These are phyloP conservation scores for Pyrus hybrid DNA, from an alignment of 331 rosid species.

Conservation along the genomic window DNA sequence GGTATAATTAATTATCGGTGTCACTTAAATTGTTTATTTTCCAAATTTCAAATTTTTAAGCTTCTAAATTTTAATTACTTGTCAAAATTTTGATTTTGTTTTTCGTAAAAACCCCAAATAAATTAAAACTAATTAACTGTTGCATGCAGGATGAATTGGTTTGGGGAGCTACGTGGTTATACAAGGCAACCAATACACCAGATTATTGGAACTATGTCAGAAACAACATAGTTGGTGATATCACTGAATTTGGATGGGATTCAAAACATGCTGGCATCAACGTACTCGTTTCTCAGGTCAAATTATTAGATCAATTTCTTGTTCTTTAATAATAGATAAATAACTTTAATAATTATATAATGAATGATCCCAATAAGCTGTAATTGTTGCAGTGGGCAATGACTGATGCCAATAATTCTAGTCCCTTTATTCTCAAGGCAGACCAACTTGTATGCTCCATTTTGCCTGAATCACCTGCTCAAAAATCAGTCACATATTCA, in stretches of 20 bases:
- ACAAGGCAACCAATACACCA: slow-evolving; percentile 34
- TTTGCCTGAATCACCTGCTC: slow-evolving; percentile 48
- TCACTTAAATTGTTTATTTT: too few relatives aligned
- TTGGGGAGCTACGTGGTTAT: slow-evolving; percentile 68
- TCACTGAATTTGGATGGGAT: neutral
- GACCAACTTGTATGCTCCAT: slow-evolving; percentile 43
- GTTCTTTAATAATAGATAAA: too few relatives aligned
- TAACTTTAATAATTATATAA: too few relatives aligned
- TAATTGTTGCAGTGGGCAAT: slow-evolving; percentile 20
- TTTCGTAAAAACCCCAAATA: too few relatives aligned
- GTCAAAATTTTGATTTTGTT: too few relatives aligned
- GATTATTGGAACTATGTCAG: slow-evolving; percentile 27
- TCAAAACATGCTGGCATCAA: too few relatives aligned
- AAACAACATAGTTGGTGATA: slow-evolving; percentile 11
- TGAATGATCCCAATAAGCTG: too few relatives aligned
- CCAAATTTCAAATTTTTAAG: too few relatives aligned
- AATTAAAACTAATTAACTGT: too few relatives aligned
- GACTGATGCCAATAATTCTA: neutral
- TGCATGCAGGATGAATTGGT: slow-evolving; percentile 51
- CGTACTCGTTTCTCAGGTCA: too few relatives aligned
- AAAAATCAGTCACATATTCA: slow-evolving; percentile 39
- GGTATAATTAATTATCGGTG: slow-evolving; percentile 14
- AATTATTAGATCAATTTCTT: too few relatives aligned
- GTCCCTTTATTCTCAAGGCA: slow-evolving; percentile 31
- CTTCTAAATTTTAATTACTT: too few relatives aligned